Conservation (phyloP, 176 grass and related monocot genomes). For the barley (Hordeum vulgare) region MorexV3_pseudomolecules_assembly NC_058523.1:502946303-502946802, state of each 20-base stretch:
- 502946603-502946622: not conserved
- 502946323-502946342: not conserved
- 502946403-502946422: not conserved
- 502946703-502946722: constrained; percentile 61
- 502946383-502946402: not conserved
- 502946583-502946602: not conserved
- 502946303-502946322: not conserved
- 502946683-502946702: constrained; percentile 48
- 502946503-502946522: not conserved
- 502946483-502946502: not conserved
- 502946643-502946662: not conserved
- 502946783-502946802: not conserved
- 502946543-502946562: not conserved
- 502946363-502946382: not conserved
- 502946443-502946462: not conserved
- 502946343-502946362: not conserved
- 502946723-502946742: constrained; percentile 71
- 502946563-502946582: not conserved
- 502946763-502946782: not conserved
- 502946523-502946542: not conserved
- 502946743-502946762: not conserved
- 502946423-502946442: constrained; percentile 1
- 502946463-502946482: not conserved
- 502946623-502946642: not conserved
- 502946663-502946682: constrained; percentile 31